phyloP scores from a whole-genome alignment of 2,329 filamentous ascomycete species.

The Colletotrichum noveboracense region DNA sequence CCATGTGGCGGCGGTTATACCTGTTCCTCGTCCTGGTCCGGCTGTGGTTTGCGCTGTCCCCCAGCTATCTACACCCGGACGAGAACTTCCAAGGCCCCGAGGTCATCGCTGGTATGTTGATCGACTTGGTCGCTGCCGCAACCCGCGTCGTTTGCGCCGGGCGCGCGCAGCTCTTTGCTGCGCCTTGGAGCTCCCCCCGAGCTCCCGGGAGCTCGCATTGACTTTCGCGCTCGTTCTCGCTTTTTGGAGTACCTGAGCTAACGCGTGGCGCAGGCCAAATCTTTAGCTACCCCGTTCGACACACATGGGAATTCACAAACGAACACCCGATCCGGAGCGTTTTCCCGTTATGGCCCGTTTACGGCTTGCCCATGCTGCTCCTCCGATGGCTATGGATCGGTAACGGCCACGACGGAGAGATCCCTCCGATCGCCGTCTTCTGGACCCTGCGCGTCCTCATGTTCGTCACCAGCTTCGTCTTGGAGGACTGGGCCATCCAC shows the following conservation, averaged over 20 bases:
- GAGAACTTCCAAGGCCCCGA: slow-evolving; percentile 99
- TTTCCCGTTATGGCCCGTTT: slow-evolving; percentile 95
- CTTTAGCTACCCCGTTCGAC: slow-evolving; percentile 87
- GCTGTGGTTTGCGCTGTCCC: slow-evolving; percentile 91
- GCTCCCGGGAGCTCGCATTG: slow-evolving; percentile 6
- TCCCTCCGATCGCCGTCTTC: slow-evolving; percentile 86
- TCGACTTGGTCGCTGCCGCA: background rate
- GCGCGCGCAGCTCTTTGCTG: background rate
- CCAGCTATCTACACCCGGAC: slow-evolving; percentile 97
- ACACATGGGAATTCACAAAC: slow-evolving; percentile 96
- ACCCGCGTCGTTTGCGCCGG: background rate
- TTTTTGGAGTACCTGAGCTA: slow-evolving; percentile 12
- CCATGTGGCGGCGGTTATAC: slow-evolving; percentile 92
- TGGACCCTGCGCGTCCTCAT: slow-evolving; percentile 88
- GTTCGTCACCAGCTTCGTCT: slow-evolving; percentile 93
- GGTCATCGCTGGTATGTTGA: slow-evolving; percentile 82
- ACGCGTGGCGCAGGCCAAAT: slow-evolving; percentile 72
- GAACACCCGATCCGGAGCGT: slow-evolving; percentile 90
- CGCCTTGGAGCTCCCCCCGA: slow-evolving; percentile 4
- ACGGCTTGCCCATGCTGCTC: slow-evolving; percentile 91
- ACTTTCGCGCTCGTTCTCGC: slow-evolving; percentile 14
- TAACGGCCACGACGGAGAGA: slow-evolving; percentile 75
- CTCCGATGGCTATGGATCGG: slow-evolving; percentile 93
- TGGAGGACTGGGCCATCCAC: slow-evolving; percentile 97
- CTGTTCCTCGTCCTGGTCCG: slow-evolving; percentile 84